These are phyloP conservation scores for Nakazawaea sp. DNA, from an alignment of 805 yeast genomes.

Conservation along the genomic window DNA sequence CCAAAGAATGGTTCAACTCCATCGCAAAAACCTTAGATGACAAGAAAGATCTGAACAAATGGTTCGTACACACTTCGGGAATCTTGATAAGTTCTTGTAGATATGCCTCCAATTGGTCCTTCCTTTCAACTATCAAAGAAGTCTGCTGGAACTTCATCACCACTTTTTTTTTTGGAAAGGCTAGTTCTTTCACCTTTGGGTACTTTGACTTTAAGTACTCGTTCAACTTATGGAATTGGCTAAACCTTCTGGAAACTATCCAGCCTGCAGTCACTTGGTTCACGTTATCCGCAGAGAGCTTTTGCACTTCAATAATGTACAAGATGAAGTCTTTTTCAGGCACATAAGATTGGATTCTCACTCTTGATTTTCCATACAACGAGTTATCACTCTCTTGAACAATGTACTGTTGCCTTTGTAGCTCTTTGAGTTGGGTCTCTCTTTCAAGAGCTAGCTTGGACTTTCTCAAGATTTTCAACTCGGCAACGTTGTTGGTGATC, in stretches of 20 bases:
- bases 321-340: constrained; percentile 51
- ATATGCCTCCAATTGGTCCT: constrained; percentile 54
- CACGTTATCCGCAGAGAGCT: constrained; percentile 25
- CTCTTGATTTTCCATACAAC: constrained; percentile 57
- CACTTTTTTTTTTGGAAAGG: constrained; percentile 55
- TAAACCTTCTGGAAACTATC: constrained; percentile 86
- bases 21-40: constrained; percentile 59
- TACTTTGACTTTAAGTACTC: constrained; percentile 51
- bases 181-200: constrained; percentile 39
- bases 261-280: constrained; percentile 59
- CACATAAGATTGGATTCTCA: constrained; percentile 46
- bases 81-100: constrained; percentile 47
- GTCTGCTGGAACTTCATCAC: constrained; percentile 68
- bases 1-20: constrained; percentile 13
- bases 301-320: constrained; percentile 74
- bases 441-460: constrained; percentile 61
- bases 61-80: constrained; percentile 68
- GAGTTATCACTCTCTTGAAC: constrained; percentile 81
- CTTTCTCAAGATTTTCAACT: constrained; percentile 58
- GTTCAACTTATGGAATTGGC: constrained; percentile 72
- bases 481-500: constrained; percentile 67
- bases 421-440: constrained; percentile 68
- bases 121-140: constrained; percentile 58
- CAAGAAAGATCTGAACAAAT: constrained; percentile 66
- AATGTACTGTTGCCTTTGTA: constrained; percentile 71